phyloP scores from a whole-genome alignment of 495 filamentous ascomycete genomes.

The Aspergillus sclerotioniger region DNA sequence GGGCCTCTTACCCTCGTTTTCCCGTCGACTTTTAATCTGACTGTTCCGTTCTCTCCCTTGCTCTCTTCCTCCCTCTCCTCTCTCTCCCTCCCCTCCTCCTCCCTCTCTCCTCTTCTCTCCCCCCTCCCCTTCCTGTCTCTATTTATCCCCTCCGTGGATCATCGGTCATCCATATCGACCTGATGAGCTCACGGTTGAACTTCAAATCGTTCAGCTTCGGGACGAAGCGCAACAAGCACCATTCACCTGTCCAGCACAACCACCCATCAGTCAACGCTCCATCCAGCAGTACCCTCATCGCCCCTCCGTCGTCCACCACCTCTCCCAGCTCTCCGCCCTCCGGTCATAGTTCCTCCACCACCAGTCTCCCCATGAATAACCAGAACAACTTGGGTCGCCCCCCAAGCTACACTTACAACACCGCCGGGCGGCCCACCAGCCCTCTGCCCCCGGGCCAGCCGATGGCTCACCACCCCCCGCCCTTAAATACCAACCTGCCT shows the following conservation, averaged over 20 bases:
- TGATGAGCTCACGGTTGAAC: conserved; percentile 54
- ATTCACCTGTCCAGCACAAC: conserved; percentile 19
- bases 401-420: conserved; percentile 71
- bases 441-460: conserved; percentile 59
- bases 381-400: conserved; percentile 54
- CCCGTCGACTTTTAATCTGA: conserved; percentile 7
- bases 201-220: conserved; percentile 47
- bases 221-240: conserved; percentile 46
- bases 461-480: conserved; percentile 67
- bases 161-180: conserved; percentile 38
- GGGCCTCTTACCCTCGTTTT: conserved; percentile 1
- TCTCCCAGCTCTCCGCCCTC: conserved; percentile 40
- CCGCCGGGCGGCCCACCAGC: conserved; percentile 56
- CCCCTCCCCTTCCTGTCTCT: conserved; percentile 12
- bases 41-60: conserved; percentile 13
- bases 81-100: conserved; percentile 7
- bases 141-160: conserved; percentile 16
- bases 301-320: conserved; percentile 34
- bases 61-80: conserved; percentile 17
- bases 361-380: conserved; percentile 53
- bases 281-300: conserved; percentile 25
- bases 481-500: conserved; percentile 63
- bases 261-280: conserved; percentile 13
- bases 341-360: conserved; percentile 46
- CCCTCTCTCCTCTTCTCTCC: conserved; percentile 11